A percentile compares a stretch with the other conserved stretches of the same genome.
Conservation (phyloP, 163 green algal species). For the Trebouxiophyceae sp. region DNA sequence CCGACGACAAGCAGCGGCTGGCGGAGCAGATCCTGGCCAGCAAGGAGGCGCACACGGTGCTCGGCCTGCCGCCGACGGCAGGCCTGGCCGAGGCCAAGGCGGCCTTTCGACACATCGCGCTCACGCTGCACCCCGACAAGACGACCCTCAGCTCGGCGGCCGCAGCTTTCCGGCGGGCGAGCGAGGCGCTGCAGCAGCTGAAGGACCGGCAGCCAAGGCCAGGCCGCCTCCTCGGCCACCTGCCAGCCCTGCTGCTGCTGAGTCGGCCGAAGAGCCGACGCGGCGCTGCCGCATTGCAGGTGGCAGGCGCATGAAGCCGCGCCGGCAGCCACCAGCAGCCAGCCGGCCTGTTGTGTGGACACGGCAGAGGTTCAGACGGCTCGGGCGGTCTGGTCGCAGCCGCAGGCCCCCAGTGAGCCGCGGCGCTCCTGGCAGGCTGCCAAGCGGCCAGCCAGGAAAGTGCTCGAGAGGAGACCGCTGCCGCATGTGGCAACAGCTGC, state of each 20-base stretch:
- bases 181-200: neutral
- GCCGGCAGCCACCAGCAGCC: too few relatives aligned
- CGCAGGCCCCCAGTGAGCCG: too few relatives aligned
- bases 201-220: neutral
- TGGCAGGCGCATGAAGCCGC: too few relatives aligned
- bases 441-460: too few relatives aligned
- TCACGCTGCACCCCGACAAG: neutral
- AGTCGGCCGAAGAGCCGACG: too few relatives aligned
- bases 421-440: too few relatives aligned
- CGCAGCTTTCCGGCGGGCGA: neutral
- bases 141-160: neutral
- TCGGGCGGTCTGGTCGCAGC: too few relatives aligned
- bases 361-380: neutral
- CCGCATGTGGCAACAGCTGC: too few relatives aligned
- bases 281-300: too few relatives aligned
- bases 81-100: neutral
- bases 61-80: neutral
- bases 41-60: neutral
- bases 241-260: neutral
- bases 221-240: neutral
- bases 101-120: neutral
- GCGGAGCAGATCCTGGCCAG: neutral
- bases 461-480: too few relatives aligned
- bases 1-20: neutral
- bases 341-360: neutral